Base-by-base conservation (phyloP, 768 basidiomycete species). In the Vararia minispora region DNA sequence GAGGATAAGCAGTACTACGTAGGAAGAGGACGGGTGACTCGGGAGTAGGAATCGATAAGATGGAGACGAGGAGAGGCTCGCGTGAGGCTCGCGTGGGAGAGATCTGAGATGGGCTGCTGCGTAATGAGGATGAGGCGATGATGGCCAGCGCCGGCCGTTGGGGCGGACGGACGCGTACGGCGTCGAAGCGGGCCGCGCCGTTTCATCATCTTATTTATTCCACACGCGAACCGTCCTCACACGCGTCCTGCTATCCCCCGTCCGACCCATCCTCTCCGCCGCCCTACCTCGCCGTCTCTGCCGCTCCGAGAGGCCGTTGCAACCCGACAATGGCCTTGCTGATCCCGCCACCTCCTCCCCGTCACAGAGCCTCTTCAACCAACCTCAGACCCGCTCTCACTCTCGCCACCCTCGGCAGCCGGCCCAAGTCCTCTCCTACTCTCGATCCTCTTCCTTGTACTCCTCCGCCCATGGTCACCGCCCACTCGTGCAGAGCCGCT, bases 321-420 rank as follows among this genome's bases (percentile, higher is more conserved):
- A n/a, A n/a, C n/a, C n/a, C 22, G 33, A 41, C 32, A 16, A 58
- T 56, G 51, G 44, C 56, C 40, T 47, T 51, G 36, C 53, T 58
- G 41, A 42, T 49, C 34, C 24, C 54, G 41, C 57, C 59, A 43
- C 70, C 71, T 31, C 64, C 63, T 38, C 58, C 59, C 27, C 71
- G 72, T 51, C 63, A 62, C 52, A 72, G 74, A 40, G 73, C 76
- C 0, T 76, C 71, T 32, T 79, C 77, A 30, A 72, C 72, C 18
- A 71, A 63, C 46, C 66, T 79, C 33, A 63, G 71, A 24, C 68
- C 73, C 24, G 59, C 68, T 8, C 51, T 74, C 35, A 66, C 76
- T 31, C 55, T 72, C 48, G 55, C 59, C 47, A 62, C 74, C 40
- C 67, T 76, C 34, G 76, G 72, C 28, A 64, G 72, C 41, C 56